Percentiles rank a stretch among this genome's conserved stretches.
These are phyloP conservation scores for Epichloe elymi DNA, from an alignment of 2,329 filamentous ascomycete species.

Conservation along the genomic window DNA sequence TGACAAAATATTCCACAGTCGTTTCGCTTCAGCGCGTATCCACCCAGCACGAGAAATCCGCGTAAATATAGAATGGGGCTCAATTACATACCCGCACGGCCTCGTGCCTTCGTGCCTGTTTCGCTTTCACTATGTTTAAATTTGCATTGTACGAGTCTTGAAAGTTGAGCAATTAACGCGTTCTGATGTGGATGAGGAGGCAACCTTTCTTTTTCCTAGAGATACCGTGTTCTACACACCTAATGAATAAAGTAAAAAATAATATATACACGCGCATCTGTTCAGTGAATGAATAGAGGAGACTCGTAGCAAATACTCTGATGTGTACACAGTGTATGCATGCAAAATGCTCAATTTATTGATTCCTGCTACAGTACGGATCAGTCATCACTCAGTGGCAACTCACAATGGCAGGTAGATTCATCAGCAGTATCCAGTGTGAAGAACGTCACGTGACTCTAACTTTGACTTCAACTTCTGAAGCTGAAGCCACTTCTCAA, in stretches of 20 bases:
- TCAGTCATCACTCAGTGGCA: too few relatives aligned
- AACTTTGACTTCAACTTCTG: too few relatives aligned
- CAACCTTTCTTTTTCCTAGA: constrained; percentile 25
- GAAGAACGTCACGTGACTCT: too few relatives aligned
- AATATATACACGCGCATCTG: background rate
- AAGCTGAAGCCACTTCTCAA: too few relatives aligned
- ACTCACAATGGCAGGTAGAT: too few relatives aligned
- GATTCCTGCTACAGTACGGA: too few relatives aligned
- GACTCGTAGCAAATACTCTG: background rate
- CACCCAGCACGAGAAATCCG: constrained; percentile 80
- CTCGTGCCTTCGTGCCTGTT: constrained; percentile 19
- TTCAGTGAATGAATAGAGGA: background rate
- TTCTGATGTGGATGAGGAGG: constrained; percentile 21
- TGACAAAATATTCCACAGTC: constrained; percentile 47
- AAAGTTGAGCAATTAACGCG: constrained; percentile 20
- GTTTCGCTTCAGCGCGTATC: constrained; percentile 83
- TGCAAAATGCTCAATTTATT: too few relatives aligned
- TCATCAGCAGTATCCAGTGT: too few relatives aligned
- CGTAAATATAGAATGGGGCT: constrained; percentile 34
- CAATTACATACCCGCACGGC: constrained; percentile 26
- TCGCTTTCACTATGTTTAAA: constrained; percentile 27
- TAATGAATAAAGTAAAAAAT: constrained; percentile 29
- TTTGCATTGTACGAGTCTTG: constrained; percentile 25
- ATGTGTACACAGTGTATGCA: too few relatives aligned
- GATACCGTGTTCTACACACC: constrained; percentile 24